These are phyloP conservation scores for Helotiales sp. DNA, from an alignment of 2,329 filamentous ascomycete species.

Conservation along the genomic window DNA sequence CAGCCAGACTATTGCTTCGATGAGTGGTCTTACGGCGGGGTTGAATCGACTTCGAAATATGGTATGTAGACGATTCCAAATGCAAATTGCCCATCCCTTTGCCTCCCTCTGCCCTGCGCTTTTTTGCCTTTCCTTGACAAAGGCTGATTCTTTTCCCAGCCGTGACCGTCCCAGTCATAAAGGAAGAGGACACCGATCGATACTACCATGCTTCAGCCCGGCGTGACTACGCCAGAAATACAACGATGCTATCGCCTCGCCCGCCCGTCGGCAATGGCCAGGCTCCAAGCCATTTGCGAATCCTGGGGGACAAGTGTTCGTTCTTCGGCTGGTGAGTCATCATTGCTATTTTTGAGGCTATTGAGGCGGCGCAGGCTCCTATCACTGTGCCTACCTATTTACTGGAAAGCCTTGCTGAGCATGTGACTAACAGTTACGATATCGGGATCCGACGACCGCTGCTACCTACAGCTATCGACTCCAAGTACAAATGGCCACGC, in stretches of 20 bases:
- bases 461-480: background rate
- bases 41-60: background rate
- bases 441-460: too few species aligned
- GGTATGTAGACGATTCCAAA: background rate
- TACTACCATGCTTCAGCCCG: background rate
- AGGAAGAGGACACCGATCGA: constrained; percentile 10
- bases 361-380: background rate
- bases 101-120: background rate
- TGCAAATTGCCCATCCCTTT: background rate
- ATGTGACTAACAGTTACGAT: constrained; percentile 32
- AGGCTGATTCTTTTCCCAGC: background rate
- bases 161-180: constrained; percentile 10
- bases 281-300: background rate
- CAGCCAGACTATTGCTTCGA: background rate
- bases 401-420: constrained; percentile 24
- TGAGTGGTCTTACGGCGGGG: background rate
- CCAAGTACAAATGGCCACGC: constrained; percentile 1
- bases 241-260: background rate
- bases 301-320: background rate
- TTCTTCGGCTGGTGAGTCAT: constrained; percentile 32
- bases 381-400: too few species aligned
- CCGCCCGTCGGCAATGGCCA: background rate
- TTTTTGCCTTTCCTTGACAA: too few species aligned
- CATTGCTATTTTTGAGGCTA: constrained; percentile 14
- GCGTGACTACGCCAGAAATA: constrained; percentile 13